Evolutionary conservation across 306 rosid genomes (phyloP).

Genomic region (Fragaria nilgerrensis): DNA sequence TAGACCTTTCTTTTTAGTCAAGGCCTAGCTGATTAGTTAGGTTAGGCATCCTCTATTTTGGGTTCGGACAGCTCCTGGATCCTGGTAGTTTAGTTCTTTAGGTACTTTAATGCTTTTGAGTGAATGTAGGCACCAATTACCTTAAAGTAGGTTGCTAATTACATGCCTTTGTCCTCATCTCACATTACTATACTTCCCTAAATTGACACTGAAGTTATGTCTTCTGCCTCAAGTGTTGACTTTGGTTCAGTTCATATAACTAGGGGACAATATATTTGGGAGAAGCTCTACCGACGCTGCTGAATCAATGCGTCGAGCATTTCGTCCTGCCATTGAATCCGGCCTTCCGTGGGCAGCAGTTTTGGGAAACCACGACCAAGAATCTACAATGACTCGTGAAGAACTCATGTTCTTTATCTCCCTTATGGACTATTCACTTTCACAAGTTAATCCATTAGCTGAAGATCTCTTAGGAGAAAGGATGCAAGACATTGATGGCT

Average conservation of each 20-base stretch:
- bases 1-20: neutral
- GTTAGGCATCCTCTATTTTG: neutral
- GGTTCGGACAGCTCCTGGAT: neutral
- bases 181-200: neutral
- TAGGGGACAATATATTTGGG: conserved; percentile 91
- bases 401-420: conserved; percentile 78
- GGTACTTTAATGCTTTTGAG: neutral
- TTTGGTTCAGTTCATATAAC: conserved; percentile 27
- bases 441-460: conserved; percentile 54
- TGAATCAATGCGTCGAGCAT: conserved; percentile 71
- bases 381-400: conserved; percentile 79
- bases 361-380: conserved; percentile 95
- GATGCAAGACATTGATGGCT: conserved; percentile 58
- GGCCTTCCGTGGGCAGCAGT: conserved; percentile 91
- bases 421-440: conserved; percentile 87
- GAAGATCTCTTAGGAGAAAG: conserved; percentile 29
- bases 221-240: conserved; percentile 15
- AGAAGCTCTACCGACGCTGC: conserved; percentile 79
- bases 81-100: neutral
- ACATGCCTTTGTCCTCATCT: neutral
- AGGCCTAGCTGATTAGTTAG: neutral
- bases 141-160: neutral
- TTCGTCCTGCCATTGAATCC: conserved; percentile 82
- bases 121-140: neutral
- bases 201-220: neutral